Base-by-base conservation (phyloP, 495 filamentous ascomycete genomes). In the Rostrohypoxylon terebratum region DNA sequence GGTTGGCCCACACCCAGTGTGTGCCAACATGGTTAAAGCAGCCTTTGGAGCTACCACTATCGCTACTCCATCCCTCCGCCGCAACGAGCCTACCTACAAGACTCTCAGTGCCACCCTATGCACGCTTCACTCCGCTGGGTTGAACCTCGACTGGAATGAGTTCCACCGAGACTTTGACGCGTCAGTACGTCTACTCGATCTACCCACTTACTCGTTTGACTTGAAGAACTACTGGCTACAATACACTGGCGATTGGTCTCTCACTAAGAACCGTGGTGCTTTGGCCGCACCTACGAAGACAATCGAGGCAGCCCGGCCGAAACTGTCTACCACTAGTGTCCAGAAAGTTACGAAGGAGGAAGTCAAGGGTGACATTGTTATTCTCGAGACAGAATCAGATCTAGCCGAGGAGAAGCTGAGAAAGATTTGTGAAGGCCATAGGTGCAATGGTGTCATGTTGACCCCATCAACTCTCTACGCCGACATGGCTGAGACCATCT, bases 171-270 rank as follows among this genome's bases (percentile, higher is more conserved):
- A 93, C 76, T 95, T 93, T 75, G 78, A 78, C 48, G 70, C 82
- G 8, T 86, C 82, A 16, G 87, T 89, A 42, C 83, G 87, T 34
- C 84, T 94, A 11, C 79, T 96, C 1, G 80, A 87, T 14, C 85
- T 96, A 2, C 93, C 93, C 16, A 79, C 87, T 3, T 97, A 97
- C 75, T 87, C 86, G 9, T 97, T 90, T 81, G 91, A 96, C 65
- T 79, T 89, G 34, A 94, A 94, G 83, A 90, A 91, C 71, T 93
- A 94, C 79, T 96, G 93, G 93, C 87, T 94, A 20, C 84, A 90
- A 11, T 94, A 94, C 78, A 84, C 83, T 13, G 89, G 91, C 64
- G 92, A 83, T 82, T 88, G 81, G 84, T 89, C 57, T 87, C 72
- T 94, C 33, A 90, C 88, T 72, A 93, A 93, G 78, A 91, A 92